Evolutionary conservation across 2,329 filamentous ascomycete species (phyloP), one percentile per base, ranked within the genome.

Genomic region (Stagonosporopsis cucurbitacearum): DNA sequence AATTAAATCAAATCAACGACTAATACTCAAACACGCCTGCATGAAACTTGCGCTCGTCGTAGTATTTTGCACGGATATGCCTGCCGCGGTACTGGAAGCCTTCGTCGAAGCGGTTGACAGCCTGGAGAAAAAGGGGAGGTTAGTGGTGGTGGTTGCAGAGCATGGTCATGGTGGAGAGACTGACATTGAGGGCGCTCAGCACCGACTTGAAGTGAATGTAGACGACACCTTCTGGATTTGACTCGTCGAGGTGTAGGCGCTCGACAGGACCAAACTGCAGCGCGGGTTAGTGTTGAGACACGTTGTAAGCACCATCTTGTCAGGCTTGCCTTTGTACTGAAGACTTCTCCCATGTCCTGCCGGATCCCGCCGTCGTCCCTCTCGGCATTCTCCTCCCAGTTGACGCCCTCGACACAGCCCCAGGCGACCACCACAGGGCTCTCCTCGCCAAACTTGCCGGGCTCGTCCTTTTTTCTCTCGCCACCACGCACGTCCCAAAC

Each of bases 311-410:
- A 2, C 7, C 5, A 20, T 12, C n/a, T 28, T 39, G 36, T 26
- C 4, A 13, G 11, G 20, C 71, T 63, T 70, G 88, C 85, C 82
- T 93, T 92, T 62, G 91, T 86, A 45, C 88, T 88, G 75, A 96
- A 97, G 72, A 96, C 91, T 69, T 97, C 91, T 6, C 95, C 95
- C 75, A 99, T 97, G 74, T 97, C 93, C 78, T 98, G 94, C 65
- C 94, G 88, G 46, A 99, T 79, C 50, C 83, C 82, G 30, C 86
- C 82, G 17, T 79, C 77, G 12, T 82, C 78, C 56, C 88, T 85
- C 22, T 67, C 60, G 44, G 96, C 86, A 74, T 97, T 94, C n/a
- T 81, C 82, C 54, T 88, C 84, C 40, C 96, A 78, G 70, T 96
- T 84, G 81, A 98, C 87, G 6, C 89, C 90, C 59, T 95, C 87